Conservation (phyloP, 257 asterid species). For the Solanum pimpinellifolium region DNA sequence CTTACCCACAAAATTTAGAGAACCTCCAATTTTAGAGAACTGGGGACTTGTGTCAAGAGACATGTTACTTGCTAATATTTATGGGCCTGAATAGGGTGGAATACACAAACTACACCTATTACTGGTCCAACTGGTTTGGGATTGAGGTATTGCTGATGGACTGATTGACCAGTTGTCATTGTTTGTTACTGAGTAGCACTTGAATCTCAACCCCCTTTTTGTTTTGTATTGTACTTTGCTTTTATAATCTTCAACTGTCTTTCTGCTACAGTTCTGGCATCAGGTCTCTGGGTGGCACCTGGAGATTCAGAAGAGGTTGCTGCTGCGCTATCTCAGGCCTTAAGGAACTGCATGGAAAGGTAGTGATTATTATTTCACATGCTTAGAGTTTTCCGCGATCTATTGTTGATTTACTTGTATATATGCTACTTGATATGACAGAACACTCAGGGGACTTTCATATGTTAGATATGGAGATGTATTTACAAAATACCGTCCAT, state of each 20-base stretch:
- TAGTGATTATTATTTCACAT: constrained; percentile 13
- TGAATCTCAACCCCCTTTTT: not conserved
- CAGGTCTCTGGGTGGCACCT: constrained; percentile 98
- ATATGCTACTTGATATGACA: constrained; percentile 27
- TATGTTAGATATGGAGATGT: constrained; percentile 80
- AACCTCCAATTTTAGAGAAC: not conserved
- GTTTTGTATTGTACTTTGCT: not conserved
- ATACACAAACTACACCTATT: not conserved
- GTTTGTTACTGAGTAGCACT: not conserved
- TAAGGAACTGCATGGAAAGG: constrained; percentile 89
- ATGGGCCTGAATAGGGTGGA: not conserved
- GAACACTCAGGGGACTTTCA: constrained; percentile 81
- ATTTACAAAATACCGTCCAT: constrained; percentile 77
- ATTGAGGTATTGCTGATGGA: not conserved
- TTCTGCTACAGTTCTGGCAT: constrained; percentile 52
- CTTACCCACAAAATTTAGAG: not conserved
- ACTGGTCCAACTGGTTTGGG: not conserved
- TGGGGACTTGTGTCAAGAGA: not conserved
- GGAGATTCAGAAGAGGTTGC: constrained; percentile 99
- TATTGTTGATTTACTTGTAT: constrained; percentile 8
- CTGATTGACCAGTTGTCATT: not conserved
- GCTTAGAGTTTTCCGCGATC: not conserved
- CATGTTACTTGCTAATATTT: not conserved
- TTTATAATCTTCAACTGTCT: not conserved
- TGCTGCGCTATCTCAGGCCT: constrained; percentile 90